Percentiles rank a stretch among this genome's conserved stretches.
Evolutionary conservation across 2,329 filamentous ascomycete species (phyloP).

Genomic region (Dactylella cylindrospora): DNA sequence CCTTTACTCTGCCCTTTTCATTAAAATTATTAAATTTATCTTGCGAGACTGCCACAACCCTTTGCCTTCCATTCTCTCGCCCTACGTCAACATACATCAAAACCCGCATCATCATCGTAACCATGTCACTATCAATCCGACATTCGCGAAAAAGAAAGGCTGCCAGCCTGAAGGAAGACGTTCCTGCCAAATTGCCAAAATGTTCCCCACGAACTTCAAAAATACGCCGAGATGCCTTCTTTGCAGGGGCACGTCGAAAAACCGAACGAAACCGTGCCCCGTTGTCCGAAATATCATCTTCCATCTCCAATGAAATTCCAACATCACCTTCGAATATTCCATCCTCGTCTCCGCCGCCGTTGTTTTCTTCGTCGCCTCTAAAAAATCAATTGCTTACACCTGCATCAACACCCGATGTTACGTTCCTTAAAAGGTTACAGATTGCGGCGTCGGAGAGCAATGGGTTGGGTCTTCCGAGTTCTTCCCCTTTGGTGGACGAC

Average conservation of each 20-base stretch:
- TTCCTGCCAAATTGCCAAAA: constrained; percentile 34
- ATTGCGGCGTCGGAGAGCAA: constrained; percentile 15
- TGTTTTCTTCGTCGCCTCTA: constrained; percentile 38
- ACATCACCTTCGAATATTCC: constrained; percentile 15
- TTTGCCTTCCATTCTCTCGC: background rate
- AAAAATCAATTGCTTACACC: constrained; percentile 36
- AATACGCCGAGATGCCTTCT: constrained; percentile 41
- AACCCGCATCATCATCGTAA: background rate
- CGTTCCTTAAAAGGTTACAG: constrained; percentile 41
- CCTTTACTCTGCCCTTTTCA: too few species aligned
- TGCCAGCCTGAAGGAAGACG: constrained; percentile 27
- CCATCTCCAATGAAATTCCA: constrained; percentile 25
- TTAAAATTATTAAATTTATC: too few species aligned
- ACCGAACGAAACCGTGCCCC: constrained; percentile 25
- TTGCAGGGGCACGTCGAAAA: constrained; percentile 28
- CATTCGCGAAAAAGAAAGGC: constrained; percentile 30
- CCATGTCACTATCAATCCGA: constrained; percentile 7
- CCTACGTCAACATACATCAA: background rate
- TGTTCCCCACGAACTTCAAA: constrained; percentile 39
- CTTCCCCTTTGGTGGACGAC: constrained; percentile 31
- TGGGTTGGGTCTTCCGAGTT: background rate
- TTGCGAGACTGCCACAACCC: background rate
- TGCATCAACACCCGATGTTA: constrained; percentile 34
- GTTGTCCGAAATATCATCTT: constrained; percentile 27
- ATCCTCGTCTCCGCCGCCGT: constrained; percentile 19